Evolutionary conservation across 768 basidiomycete genomes (phyloP).

Genomic region (Leccinum longicurvipes): DNA sequence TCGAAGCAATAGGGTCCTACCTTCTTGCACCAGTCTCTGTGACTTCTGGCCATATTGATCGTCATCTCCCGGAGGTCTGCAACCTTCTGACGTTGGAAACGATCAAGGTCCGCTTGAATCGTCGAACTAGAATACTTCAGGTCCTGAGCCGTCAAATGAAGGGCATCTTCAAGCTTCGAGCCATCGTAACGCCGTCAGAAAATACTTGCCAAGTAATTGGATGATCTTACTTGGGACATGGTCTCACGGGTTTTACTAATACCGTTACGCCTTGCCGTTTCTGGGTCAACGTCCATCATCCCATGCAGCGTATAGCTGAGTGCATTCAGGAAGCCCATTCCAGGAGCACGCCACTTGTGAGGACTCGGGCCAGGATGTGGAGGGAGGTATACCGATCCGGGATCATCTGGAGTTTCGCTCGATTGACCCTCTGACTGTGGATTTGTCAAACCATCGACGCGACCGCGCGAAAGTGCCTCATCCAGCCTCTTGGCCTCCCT

Average conservation of each 20-base stretch:
- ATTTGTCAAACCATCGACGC: constrained; percentile 28
- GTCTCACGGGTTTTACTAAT: constrained; percentile 94
- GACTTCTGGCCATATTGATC: constrained; percentile 83
- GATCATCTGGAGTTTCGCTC: constrained; percentile 37
- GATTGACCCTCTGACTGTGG: constrained; percentile 31
- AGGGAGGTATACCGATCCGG: constrained; percentile 55
- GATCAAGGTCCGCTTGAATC: constrained; percentile 95
- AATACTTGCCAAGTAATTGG: constrained; percentile 4
- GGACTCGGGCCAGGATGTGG: constrained; percentile 81
- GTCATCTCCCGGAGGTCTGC: constrained; percentile 94
- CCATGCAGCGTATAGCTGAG: constrained; percentile 93
- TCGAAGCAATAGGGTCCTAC: constrained; percentile 37
- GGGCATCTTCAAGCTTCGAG: constrained; percentile 85
- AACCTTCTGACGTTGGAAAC: constrained; percentile 98
- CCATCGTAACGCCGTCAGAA: constrained; percentile 17
- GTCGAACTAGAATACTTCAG: constrained; percentile 95
- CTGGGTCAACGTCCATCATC: constrained; percentile 99
- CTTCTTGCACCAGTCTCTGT: constrained; percentile 97
- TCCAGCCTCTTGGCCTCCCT: constrained; percentile 85
- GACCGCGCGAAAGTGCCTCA: constrained; percentile 73
- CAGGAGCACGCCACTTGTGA: constrained; percentile 58
- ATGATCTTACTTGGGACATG: constrained; percentile 78
- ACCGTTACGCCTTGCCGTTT: constrained; percentile 86
- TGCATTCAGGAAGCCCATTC: constrained; percentile 86
- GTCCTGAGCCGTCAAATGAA: constrained; percentile 89